Conservation (phyloP, 2,329 filamentous ascomycete species). For the Magnaporthiopsis poae region DNA sequence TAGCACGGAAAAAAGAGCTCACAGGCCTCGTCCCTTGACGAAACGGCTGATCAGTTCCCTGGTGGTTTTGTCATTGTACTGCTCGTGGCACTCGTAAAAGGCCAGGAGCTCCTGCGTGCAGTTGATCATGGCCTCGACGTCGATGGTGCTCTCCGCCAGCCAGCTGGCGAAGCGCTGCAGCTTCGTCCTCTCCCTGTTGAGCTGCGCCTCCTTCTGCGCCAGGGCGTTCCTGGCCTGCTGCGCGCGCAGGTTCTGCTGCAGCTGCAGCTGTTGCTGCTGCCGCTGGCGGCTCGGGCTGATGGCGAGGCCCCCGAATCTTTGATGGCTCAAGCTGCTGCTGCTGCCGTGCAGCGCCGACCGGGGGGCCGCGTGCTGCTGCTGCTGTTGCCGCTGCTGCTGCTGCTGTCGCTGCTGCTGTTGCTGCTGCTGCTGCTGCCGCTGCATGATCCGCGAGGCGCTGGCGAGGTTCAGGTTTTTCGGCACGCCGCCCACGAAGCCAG, state of each 20-base stretch:
- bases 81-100: constrained; percentile 64
- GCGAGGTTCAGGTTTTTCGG: constrained; percentile 12
- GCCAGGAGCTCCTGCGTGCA: constrained; percentile 86
- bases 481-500: constrained; percentile 11
- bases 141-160: constrained; percentile 76
- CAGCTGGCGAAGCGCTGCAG: constrained; percentile 61
- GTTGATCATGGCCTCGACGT: constrained; percentile 76
- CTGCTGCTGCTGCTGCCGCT: constrained; percentile 1
- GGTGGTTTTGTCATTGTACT: constrained; percentile 51
- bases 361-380: background rate
- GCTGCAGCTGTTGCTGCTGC: constrained; percentile 16
- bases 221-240: constrained; percentile 15
- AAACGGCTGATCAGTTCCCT: constrained; percentile 50
- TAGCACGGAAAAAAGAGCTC: constrained; percentile 16
- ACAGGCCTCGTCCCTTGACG: constrained; percentile 47
- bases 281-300: constrained; percentile 17
- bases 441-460: constrained; percentile 1
- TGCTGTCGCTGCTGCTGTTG: too few species aligned
- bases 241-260: background rate
- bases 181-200: constrained; percentile 32
- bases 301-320: constrained; percentile 18
- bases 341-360: background rate
- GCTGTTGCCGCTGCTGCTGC: too few species aligned
- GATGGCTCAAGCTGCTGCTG: constrained; percentile 16
- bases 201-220: constrained; percentile 7